Conservation (phyloP, 768 basidiomycete genomes). For the Boletus patriciae region DNA sequence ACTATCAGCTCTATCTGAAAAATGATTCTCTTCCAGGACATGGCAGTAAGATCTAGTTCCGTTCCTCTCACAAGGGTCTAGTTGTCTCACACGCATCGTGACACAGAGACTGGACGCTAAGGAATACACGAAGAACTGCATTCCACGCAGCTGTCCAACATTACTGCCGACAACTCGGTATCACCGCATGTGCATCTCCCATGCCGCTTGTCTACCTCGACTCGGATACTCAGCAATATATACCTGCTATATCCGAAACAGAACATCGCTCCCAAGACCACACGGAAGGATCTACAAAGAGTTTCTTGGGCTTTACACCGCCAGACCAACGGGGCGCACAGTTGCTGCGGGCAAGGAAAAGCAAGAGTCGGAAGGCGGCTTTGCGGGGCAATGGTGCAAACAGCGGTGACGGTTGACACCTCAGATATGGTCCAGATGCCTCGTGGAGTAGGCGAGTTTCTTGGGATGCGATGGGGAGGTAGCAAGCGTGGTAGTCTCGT, state of each 20-base stretch:
- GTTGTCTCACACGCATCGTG: constrained; percentile 4
- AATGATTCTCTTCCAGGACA: constrained; percentile 23
- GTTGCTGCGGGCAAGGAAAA: constrained; percentile 31
- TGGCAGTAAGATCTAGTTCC: constrained; percentile 31
- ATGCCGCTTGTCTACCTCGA: constrained; percentile 56
- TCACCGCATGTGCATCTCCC: constrained; percentile 58
- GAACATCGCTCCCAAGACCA: constrained; percentile 7
- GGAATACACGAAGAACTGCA: constrained; percentile 62
- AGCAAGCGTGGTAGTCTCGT: not conserved
- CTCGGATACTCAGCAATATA: constrained; percentile 15
- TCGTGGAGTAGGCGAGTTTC: constrained; percentile 13
- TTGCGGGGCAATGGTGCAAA: constrained; percentile 33
- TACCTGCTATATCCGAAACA: not conserved
- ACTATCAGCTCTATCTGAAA: constrained; percentile 2
- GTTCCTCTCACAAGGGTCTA: not conserved
- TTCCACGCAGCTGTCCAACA: constrained; percentile 78
- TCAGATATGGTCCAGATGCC: constrained; percentile 1
- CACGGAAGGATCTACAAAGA: constrained; percentile 12
- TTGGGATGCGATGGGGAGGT: not conserved
- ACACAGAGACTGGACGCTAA: constrained; percentile 59
- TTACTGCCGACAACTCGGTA: constrained; percentile 69
- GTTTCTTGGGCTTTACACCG: constrained; percentile 32
- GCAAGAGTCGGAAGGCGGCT: constrained; percentile 36
- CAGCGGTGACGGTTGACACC: constrained; percentile 5
- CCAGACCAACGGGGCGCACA: constrained; percentile 20